Evolutionary conservation across 2,329 filamentous ascomycete species (phyloP).

Genomic region (Hysterium pulicare): DNA sequence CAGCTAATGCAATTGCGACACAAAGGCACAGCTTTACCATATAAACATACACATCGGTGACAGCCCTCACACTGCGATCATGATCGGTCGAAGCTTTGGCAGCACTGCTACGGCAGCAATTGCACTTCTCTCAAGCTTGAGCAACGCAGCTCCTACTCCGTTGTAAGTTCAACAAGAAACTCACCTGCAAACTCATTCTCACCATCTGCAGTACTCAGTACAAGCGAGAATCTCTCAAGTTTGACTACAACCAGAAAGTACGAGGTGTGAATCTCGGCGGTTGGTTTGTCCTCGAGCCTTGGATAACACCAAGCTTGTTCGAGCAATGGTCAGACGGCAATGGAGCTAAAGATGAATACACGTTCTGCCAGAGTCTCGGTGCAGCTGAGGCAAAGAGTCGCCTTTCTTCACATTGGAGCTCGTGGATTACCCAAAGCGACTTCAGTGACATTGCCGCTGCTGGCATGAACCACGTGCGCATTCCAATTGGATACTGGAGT

Average conservation of each 20-base stretch:
- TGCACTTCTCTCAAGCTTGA: background rate
- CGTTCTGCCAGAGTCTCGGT: constrained; percentile 49
- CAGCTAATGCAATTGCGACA: constrained; percentile 2
- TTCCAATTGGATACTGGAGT: constrained; percentile 66
- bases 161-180: constrained; percentile 3
- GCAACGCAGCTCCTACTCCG: constrained; percentile 10
- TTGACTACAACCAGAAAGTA: constrained; percentile 56
- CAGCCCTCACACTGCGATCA: background rate
- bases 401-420: constrained; percentile 57
- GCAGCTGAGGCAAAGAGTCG: constrained; percentile 45
- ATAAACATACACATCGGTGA: background rate
- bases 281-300: constrained; percentile 63
- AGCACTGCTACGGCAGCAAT: constrained; percentile 1
- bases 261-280: constrained; percentile 65
- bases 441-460: constrained; percentile 54
- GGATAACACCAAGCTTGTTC: constrained; percentile 63
- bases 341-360: constrained; percentile 57
- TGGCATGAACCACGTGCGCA: constrained; percentile 62
- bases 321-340: constrained; percentile 43
- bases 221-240: constrained; percentile 38
- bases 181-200: too few relatives aligned
- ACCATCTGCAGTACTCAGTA: constrained; percentile 14
- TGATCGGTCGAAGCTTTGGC: constrained; percentile 1
- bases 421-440: constrained; percentile 55
- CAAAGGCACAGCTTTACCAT: too few relatives aligned